Evolutionary conservation across 331 rosid species (phyloP), one percentile per base, ranked within the genome.

Genomic region (Malus hybrid): DNA sequence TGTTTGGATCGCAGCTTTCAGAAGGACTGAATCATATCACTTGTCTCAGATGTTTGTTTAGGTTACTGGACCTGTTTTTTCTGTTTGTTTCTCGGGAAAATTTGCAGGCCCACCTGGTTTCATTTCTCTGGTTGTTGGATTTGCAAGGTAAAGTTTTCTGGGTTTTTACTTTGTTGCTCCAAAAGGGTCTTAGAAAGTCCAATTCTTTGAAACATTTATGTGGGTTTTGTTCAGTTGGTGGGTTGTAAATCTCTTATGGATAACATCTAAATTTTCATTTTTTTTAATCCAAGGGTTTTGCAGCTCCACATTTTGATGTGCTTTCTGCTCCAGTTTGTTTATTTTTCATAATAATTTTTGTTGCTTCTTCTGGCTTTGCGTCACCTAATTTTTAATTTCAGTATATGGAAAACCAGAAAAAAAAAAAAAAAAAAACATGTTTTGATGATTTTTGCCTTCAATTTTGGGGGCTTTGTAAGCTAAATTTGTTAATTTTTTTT

Each of bases 61-160:
- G 24, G 46, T 42, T 61, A 24, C 80, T 7, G 54, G 31, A 19
- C 55, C 27, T 32, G 59, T 65, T 33, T 44, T 48, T 72, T 68
- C 67, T 70, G 71, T 69, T 78, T 42, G 79, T 10, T 54, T 74
- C 71, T 74, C 20, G 14, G 63, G 74, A 70, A 79, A 70, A 62
- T 32, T 66, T 50, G 52, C 63, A 12, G 79, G 71, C 56, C 50
- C 61, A 29, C 60, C 57, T 15, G 54, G 80, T 24, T 68, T 50
- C 44, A 15, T 29, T 54, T 70, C 24, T 80, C 76, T 28, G 73
- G 75, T 80, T 28, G 65, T 56, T 20, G 57, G 36, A 12, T 46
- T 33, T 36, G 34, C 48, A 32, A 59, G 83, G 78, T 79, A 44
- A 27, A 8, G 73, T 63, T 62, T 73, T 27, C 31, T 16, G 70